A percentile compares a stretch with the other conserved stretches of the same genome.
These are phyloP conservation scores for Nitzschia sp. DNA, from an alignment of 108 stramenopile genomes.

Conservation along the genomic window DNA sequence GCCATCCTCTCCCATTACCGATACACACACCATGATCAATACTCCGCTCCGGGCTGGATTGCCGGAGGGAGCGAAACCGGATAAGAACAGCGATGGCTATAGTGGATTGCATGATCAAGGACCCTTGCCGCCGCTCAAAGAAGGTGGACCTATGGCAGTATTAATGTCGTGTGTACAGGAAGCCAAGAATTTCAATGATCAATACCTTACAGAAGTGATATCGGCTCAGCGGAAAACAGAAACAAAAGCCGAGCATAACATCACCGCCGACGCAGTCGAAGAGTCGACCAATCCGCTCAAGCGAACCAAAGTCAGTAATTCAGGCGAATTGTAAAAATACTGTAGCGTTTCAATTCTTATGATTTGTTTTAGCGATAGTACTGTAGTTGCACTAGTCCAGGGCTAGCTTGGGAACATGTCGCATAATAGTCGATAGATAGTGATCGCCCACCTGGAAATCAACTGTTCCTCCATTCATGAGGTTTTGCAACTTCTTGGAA, in stretches of 20 bases:
- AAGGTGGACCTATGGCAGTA: slow-evolving; percentile 59
- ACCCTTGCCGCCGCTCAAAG: slow-evolving; percentile 57
- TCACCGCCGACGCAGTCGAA: neutral
- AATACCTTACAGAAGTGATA: slow-evolving; percentile 52
- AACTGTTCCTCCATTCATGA: slow-evolving; percentile 11
- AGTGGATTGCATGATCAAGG: slow-evolving; percentile 85
- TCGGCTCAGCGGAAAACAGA: neutral
- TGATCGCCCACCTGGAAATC: slow-evolving; percentile 15
- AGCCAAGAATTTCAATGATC: slow-evolving; percentile 70
- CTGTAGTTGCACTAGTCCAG: too few relatives aligned
- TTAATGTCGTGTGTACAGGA: slow-evolving; percentile 58
- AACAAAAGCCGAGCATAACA: neutral
- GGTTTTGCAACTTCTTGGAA: slow-evolving; percentile 6
- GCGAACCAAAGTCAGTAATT: neutral
- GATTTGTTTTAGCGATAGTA: too few relatives aligned
- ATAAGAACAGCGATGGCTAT: slow-evolving; percentile 25
- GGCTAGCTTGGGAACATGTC: neutral
- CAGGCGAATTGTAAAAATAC: neutral
- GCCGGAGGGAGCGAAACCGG: neutral
- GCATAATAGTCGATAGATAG: slow-evolving; percentile 9
- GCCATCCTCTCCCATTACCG: neutral
- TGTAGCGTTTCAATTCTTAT: too few relatives aligned
- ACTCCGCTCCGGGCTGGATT: neutral
- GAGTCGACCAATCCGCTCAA: neutral
- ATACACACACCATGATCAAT: neutral